Base-by-base conservation (phyloP, 2,329 filamentous ascomycete genomes). In the Diplodia mutila region DNA sequence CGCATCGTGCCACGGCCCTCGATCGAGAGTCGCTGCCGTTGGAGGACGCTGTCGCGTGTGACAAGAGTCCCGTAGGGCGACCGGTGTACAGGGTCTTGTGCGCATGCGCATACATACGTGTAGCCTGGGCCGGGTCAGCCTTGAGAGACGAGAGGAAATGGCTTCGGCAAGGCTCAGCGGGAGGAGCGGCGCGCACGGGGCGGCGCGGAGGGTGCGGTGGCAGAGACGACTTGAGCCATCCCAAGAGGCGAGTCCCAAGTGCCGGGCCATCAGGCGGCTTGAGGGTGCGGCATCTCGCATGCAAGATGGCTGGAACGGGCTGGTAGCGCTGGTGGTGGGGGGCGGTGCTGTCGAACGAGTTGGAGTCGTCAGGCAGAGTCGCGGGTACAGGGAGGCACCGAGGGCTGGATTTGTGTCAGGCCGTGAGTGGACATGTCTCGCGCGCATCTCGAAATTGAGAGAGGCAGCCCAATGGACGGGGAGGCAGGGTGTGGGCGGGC, bases 381-480 rank as follows among this genome's bases (percentile, higher is more conserved):
- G 39, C 12, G 5, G 39, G 57, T 61, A 42, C 57, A 61, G 42
- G 57, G 57, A 48, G 57, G 29, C 29, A 29, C 29, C 4, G 7
- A 29, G 29, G 29, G 39, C 11, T 34, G 23, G 59, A 52, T 27
- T 16, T 67, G 65, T 67, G 65, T 61, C 65, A 53, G 53, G 65
- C 53, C 27, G 53, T 67, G 65, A 61, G 32, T 67, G 65, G 65
- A 32, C 46, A 27, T 42, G 65, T 67, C 61, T 67, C 65, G 65
- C 54, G 37, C 27, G 64, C 27, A 27, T 23, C 48, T 37, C 54
- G 42, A 52, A 59, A 29, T 32, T 37, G 52, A 52, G 51, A 37
- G 8, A 12, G 9, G 37, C 51, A 48, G 49, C 42, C 59, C 59
- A 63, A 63, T 63, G 8, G 59, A n/a, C n/a, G n/a, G 32, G 42